Base-by-base conservation (phyloP, 495 filamentous ascomycete species). In the Penicillium mononematosum region DNA sequence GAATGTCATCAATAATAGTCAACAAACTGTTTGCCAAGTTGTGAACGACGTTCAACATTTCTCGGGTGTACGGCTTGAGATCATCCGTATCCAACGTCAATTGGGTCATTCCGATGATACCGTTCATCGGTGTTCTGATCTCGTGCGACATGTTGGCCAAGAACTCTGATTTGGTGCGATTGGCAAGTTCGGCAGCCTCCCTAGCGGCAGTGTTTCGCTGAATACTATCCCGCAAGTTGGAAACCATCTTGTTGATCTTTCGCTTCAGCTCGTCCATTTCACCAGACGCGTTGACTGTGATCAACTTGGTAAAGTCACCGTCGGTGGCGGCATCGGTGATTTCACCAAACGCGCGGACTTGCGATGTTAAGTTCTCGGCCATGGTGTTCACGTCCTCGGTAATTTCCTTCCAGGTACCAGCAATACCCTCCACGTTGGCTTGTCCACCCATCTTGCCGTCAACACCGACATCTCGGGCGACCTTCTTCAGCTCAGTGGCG, bases 201-300 rank as follows among this genome's bases (percentile, higher is more conserved):
- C 94, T 88, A 44, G 94, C 94, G 39, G 89, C 88, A n/a, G 91
- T 97, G 71, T 98, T 99, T 70, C 90, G 85, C 70, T 99, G 92
- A 59, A 99, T 97, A 82, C 89, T 94, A 72, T 98, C 94, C 55
- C 93, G 81, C 58, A 99, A 74, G 68, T 96, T 96, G 71, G 87
- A 92, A 49, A 99, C 91, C 94, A 99, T 99, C 76, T 94, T 89
- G 64, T 98, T 99, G 80, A 99, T 99, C 78, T 98, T 98, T 51
- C 91, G 86, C 75, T 99, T 99, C 67, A 99, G 80, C 65, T 97
- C 93, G 75, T 97, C 95, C 94, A 99, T 98, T 72, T 99, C 94
- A 57, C 94, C 94, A 6, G 93, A 96, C 25, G 94, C 95, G 69
- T 96, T 93, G 45, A 99, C 93, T n/a, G 92, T 96, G 63, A 99